These are phyloP conservation scores for Sporobolomyces roseus DNA, from an alignment of 768 basidiomycete genomes.

Conservation along the genomic window DNA sequence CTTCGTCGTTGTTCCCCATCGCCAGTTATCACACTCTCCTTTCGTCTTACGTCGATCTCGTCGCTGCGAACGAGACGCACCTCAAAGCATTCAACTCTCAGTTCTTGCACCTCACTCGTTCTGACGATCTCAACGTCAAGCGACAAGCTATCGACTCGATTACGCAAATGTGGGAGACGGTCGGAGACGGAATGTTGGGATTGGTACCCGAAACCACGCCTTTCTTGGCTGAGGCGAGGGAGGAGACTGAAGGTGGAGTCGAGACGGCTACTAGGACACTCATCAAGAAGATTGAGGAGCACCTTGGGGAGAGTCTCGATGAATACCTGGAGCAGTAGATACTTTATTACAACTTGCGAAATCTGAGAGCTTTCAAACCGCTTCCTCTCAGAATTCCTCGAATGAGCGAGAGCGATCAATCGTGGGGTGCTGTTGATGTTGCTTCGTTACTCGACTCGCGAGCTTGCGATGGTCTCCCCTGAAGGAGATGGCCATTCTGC, in stretches of 20 bases:
- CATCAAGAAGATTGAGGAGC: conserved; percentile 37
- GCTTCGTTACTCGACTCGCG: too few relatives aligned
- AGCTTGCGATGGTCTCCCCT: too few relatives aligned
- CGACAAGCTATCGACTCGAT: conserved; percentile 66
- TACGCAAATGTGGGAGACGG: conserved; percentile 63
- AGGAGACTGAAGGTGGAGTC: conserved; percentile 42
- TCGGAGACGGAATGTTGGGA: conserved; percentile 40
- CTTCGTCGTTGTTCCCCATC: conserved; percentile 14
- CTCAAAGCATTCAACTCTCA: conserved; percentile 78
- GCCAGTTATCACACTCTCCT: conserved; percentile 31
- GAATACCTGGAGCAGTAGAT: conserved; percentile 30
- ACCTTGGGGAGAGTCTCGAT: conserved; percentile 36
- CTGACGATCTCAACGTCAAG: conserved; percentile 68
- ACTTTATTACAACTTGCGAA: background rate
- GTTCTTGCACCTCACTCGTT: conserved; percentile 82
- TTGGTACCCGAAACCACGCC: conserved; percentile 42
- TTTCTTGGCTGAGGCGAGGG: conserved; percentile 42
- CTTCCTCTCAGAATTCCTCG: too few relatives aligned
- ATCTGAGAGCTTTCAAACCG: too few relatives aligned
- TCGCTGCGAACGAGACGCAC: conserved; percentile 57
- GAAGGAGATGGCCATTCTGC: too few relatives aligned
- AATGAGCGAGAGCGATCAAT: background rate
- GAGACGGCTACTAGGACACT: conserved; percentile 38
- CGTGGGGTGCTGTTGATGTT: too few relatives aligned
- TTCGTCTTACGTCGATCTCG: conserved; percentile 48